Base-by-base conservation (phyloP, 202 grass and related monocot genomes). In the Elaeis oleifera region DNA sequence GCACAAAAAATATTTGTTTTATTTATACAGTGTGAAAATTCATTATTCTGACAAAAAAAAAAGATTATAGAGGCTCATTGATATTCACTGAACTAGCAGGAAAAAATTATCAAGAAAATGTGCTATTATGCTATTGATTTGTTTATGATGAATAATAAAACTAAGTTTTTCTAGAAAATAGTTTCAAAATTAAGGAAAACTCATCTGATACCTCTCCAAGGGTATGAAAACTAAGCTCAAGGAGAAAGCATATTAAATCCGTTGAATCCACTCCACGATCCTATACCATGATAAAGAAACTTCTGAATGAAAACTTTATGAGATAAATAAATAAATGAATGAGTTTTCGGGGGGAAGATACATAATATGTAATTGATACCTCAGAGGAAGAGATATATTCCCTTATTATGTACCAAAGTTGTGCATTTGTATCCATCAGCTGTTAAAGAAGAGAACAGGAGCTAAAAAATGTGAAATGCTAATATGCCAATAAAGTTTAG, bases 321-420 rank as follows among this genome's bases (percentile, higher is more conserved):
- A 75, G 31, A 77, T 16, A 79, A 70, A 50, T 49, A 59, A 66
- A 16, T 9, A 31, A 64, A 51, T 57, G 16, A 80, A 56, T 50
- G n/a, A 60, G 50, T 67, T 23, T 49, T 17, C 52, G 48, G 63
- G 6, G 36, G 29, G 16, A 65, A 56, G 54, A 36, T 24, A 64
- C 26, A 18, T 18, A 54, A 53, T 36, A 84, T 44, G 13, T 3
- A 60, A 72, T 23, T 22, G 59, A 54, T 83, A 96, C 91, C 91
- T 96, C 91, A 55, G 91, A 66, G 44, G 87, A 88, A 72, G 84
- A 96, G 63, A 96, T 96, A 54, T 90, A 96, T 88, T 95, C 90
- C 84, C 86, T 77, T 83, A 96, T 90, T 78, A 96, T 88, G 76
- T 96, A 90, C 87, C 91, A 96, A 68, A 96, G 84, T 60, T 96